phyloP scores from a whole-genome alignment of 805 yeast genomes.

The Deakozyma indianensis region DNA sequence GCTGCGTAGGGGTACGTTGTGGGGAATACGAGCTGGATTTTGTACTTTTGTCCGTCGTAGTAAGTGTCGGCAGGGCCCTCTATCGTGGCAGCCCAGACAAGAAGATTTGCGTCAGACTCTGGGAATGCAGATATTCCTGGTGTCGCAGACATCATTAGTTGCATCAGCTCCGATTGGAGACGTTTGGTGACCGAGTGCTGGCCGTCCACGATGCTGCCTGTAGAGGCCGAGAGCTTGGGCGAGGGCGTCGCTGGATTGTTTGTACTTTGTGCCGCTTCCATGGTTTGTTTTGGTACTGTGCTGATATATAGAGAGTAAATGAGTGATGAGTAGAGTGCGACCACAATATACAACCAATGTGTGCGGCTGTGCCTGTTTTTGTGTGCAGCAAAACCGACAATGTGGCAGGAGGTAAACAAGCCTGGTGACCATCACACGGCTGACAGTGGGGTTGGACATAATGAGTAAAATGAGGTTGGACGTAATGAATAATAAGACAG shows the following conservation, averaged over 20 bases:
- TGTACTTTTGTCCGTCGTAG: constrained; percentile 38
- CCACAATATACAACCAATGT: no score
- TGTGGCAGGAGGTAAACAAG: no score
- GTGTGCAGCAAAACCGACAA: no score
- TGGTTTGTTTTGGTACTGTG: not conserved
- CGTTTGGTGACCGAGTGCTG: constrained; percentile 37
- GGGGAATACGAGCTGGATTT: constrained; percentile 37
- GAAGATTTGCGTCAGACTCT: constrained; percentile 34
- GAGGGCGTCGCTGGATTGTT: not conserved
- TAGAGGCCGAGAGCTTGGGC: constrained; percentile 1
- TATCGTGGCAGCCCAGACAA: constrained; percentile 43
- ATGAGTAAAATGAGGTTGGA: no score
- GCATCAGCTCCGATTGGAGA: constrained; percentile 37
- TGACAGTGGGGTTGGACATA: no score
- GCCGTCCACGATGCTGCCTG: constrained; percentile 17
- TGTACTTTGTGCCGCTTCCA: not conserved
- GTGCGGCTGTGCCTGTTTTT: no score
- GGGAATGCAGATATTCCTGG: constrained; percentile 45
- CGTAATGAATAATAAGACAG: no score
- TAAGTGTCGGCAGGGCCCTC: constrained; percentile 45
- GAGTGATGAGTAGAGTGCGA: no score
- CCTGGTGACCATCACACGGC: no score
- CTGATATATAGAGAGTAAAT: no score
- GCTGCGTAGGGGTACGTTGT: constrained; percentile 43
- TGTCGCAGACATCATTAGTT: constrained; percentile 34